A percentile compares a stretch with the other conserved stretches of the same genome.
Conservation (phyloP, 202 grass and related monocot species). For the Panicum virgatum region DNA sequence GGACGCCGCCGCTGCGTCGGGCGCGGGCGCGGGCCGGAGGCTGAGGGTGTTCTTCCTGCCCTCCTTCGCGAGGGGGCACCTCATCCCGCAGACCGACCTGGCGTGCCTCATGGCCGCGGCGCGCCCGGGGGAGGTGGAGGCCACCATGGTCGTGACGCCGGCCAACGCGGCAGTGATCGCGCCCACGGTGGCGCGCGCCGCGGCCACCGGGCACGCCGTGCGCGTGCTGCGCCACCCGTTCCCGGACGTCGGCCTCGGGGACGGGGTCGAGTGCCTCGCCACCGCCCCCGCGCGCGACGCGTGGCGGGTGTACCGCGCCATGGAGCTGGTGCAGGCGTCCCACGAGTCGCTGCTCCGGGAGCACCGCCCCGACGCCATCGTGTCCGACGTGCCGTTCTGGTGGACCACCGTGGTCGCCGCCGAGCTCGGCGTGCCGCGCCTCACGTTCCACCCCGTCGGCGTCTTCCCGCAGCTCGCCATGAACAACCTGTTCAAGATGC, state of each 20-base stretch:
- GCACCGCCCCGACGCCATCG: slow-evolving; percentile 73
- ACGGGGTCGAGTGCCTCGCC: slow-evolving; percentile 64
- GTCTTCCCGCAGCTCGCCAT: slow-evolving; percentile 76
- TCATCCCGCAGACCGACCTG: slow-evolving; percentile 79
- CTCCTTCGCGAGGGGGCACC: slow-evolving; percentile 66
- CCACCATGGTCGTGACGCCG: slow-evolving; percentile 73
- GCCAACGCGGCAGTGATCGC: slow-evolving; percentile 61
- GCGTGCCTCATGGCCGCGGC: slow-evolving; percentile 57
- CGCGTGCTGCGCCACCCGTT: slow-evolving; percentile 54
- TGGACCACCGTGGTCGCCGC: slow-evolving; percentile 63
- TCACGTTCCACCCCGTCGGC: slow-evolving; percentile 79
- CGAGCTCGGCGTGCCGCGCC: slow-evolving; percentile 61
- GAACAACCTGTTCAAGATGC: slow-evolving; percentile 55
- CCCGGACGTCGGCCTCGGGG: slow-evolving; percentile 63
- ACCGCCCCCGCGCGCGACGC: slow-evolving; percentile 39
- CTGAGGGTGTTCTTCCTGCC: slow-evolving; percentile 79
- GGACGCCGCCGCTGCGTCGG: neutral
- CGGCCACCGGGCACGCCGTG: slow-evolving; percentile 32
- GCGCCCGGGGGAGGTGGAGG: slow-evolving; percentile 40
- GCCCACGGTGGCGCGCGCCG: slow-evolving; percentile 40
- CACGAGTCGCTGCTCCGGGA: slow-evolving; percentile 56
- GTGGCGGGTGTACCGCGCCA: slow-evolving; percentile 72
- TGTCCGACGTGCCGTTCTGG: slow-evolving; percentile 71
- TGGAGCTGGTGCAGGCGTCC: slow-evolving; percentile 37
- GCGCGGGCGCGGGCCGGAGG: neutral